Evolutionary conservation across 2,329 filamentous ascomycete genomes (phyloP), one percentile per base, ranked within the genome.

Genomic region (Gaeumannomyces tritici): DNA sequence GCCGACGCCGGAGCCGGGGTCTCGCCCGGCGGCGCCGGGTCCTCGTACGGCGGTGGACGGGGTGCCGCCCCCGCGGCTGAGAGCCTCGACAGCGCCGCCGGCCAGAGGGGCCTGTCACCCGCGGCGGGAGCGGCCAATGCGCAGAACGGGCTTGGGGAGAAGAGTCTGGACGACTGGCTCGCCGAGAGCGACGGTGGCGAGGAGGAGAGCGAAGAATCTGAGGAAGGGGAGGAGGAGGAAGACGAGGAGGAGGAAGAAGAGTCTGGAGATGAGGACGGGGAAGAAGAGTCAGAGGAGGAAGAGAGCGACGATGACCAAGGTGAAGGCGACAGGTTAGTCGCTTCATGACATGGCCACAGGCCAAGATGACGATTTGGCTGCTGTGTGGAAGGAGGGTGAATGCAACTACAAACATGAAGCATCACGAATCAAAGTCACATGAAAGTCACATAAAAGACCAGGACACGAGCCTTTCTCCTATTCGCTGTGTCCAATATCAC

Each of bases 91-190:
- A 83, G 82, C 27, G 84, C 82, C 1, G 76, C 74, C 63, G 72
- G 72, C 6, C 42, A 51, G 21, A 51, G 42, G 9, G 42, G 42
- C 6, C 18, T 51, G 26, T 64, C 70, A 13, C 66, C 67, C 27
- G 64, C 63, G 35, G 35, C 67, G 27, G 64, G 63, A 26, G 74
- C 74, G 11, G 74, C 72, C 54, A 83, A 76, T 24, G 29, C 11
- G 24, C 73, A 76, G 18, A 87, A 87, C 69, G 83, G 77, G 0
- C 66, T 70, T 21, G 74, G 76, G 6, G 86, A 86, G 59, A 79
- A 96, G 82, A 91, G 88, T 26, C 77, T 99, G 65, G 92, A 98
- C 76, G 91, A 96, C 72, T 98, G 95, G 93, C 79, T 98, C 63
- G 91, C 88, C 5, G 89, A 91, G 70, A 86, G 85, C 56, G 84